Conservation (phyloP, 495 filamentous ascomycete genomes). For the Penicillium herquei region DNA sequence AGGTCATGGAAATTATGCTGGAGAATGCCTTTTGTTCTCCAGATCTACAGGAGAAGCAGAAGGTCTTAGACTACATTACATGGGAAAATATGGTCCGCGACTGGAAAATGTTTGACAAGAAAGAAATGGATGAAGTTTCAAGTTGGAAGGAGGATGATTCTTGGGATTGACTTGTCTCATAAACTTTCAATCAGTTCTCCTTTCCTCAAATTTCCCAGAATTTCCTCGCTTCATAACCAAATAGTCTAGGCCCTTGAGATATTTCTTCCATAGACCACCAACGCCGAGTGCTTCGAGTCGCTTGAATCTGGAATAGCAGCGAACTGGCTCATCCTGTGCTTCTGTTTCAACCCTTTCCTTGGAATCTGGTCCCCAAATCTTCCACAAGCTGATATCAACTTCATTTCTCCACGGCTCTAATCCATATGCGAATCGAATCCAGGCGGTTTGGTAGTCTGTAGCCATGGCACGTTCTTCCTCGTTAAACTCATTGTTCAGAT, state of each 20-base stretch:
- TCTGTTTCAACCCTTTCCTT: conserved; percentile 9
- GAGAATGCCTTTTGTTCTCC: not conserved
- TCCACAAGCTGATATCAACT: conserved; percentile 1
- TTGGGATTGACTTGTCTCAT: not conserved
- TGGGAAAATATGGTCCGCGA: not conserved
- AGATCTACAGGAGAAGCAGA: conserved; percentile 7
- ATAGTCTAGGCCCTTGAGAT: conserved; percentile 3
- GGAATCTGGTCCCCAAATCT: conserved; percentile 12
- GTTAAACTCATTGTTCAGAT: conserved; percentile 5
- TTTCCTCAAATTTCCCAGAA: conserved; percentile 1
- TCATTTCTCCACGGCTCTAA: conserved; percentile 6
- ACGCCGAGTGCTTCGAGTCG: not conserved
- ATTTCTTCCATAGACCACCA: conserved; percentile 8
- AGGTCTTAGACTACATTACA: conserved; percentile 12
- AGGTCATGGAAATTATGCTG: conserved; percentile 3
- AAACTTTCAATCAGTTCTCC: too few species aligned
- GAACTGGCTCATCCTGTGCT: conserved; percentile 5
- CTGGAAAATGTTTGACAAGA: not conserved
- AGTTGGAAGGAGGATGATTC: not conserved
- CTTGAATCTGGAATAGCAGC: conserved; percentile 10
- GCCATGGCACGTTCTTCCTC: conserved; percentile 7
- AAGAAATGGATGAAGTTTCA: too few species aligned
- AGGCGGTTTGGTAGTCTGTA: conserved; percentile 1
- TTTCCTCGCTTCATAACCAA: conserved; percentile 11
- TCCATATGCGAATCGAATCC: conserved; percentile 10